phyloP scores from a whole-genome alignment of 306 rosid genomes.

The Albizia julibrissin region DNA sequence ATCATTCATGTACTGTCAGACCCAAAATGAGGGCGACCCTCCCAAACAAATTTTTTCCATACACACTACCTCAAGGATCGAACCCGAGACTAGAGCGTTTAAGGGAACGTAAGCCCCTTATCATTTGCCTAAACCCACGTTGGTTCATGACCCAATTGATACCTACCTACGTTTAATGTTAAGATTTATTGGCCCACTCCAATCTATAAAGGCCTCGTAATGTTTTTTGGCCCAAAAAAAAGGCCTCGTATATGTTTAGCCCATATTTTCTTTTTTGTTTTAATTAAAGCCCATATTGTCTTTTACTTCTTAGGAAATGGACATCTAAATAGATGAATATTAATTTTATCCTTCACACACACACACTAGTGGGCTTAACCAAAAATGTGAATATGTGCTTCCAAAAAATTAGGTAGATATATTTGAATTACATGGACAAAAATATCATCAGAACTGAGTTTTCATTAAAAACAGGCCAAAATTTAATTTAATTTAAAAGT shows the following conservation, averaged over 20 bases:
- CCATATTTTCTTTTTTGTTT: background rate
- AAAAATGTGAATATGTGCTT: background rate
- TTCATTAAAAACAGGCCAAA: background rate
- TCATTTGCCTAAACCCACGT: too few species aligned
- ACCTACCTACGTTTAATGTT: too few species aligned
- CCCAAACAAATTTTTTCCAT: too few species aligned
- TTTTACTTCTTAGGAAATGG: background rate
- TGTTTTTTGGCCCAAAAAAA: too few species aligned
- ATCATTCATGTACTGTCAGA: too few species aligned
- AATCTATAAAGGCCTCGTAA: background rate
- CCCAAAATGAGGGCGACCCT: too few species aligned
- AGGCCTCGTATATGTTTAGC: background rate
- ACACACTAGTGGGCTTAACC: background rate
- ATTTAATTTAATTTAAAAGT: background rate
- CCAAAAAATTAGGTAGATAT: too few species aligned
- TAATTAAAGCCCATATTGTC: background rate
- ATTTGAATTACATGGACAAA: too few species aligned
- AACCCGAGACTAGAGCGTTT: too few species aligned
- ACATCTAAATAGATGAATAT: background rate
- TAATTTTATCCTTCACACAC: background rate
- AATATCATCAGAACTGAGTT: too few species aligned
- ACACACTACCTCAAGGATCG: too few species aligned
- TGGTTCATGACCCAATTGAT: background rate
- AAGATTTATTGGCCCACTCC: background rate
- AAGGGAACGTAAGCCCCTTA: too few species aligned